A percentile compares a stretch with the other conserved stretches of the same genome.
These are phyloP conservation scores for Trichoderma harzianum DNA, from an alignment of 2,329 filamentous ascomycete genomes.

Conservation along the genomic window DNA sequence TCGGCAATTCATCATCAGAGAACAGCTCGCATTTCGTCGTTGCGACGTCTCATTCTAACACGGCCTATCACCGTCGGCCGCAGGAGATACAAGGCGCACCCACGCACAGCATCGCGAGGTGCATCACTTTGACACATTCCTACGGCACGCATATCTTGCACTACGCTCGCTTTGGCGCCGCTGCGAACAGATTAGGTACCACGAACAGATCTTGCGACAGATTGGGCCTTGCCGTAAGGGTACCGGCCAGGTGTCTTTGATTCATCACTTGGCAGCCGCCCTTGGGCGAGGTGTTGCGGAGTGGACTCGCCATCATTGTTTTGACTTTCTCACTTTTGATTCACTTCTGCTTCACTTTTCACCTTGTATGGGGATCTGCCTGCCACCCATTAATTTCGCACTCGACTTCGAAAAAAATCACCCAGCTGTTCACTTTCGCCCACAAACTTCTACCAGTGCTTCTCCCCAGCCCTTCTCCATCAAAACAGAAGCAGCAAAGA, in stretches of 20 bases:
- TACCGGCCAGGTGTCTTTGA: constrained; percentile 1
- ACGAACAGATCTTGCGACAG: neutral
- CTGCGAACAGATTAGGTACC: constrained; percentile 11
- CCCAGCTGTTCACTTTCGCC: neutral
- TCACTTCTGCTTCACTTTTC: constrained; percentile 22
- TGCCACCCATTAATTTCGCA: constrained; percentile 9
- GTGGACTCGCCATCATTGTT: constrained; percentile 4
- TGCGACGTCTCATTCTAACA: neutral
- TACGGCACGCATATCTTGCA: constrained; percentile 17
- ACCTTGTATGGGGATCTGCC: constrained; percentile 16
- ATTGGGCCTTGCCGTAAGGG: neutral
- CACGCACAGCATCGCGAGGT: constrained; percentile 13
- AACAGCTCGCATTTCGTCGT: neutral
- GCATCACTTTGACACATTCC: constrained; percentile 7
- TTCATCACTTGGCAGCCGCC: neutral
- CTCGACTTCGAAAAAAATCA: neutral
- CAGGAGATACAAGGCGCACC: constrained; percentile 1
- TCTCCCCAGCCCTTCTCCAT: neutral
- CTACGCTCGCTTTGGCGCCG: constrained; percentile 12
- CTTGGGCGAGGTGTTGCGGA: constrained; percentile 3
- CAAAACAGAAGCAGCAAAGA: neutral
- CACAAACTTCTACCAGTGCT: neutral
- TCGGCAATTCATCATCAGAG: neutral
- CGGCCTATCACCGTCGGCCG: neutral
- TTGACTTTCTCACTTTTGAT: constrained; percentile 17